Percentiles rank a stretch among this genome's conserved stretches.
phyloP scores from a whole-genome alignment of 495 filamentous ascomycete genomes.

The Aspergillus haitiensis region DNA sequence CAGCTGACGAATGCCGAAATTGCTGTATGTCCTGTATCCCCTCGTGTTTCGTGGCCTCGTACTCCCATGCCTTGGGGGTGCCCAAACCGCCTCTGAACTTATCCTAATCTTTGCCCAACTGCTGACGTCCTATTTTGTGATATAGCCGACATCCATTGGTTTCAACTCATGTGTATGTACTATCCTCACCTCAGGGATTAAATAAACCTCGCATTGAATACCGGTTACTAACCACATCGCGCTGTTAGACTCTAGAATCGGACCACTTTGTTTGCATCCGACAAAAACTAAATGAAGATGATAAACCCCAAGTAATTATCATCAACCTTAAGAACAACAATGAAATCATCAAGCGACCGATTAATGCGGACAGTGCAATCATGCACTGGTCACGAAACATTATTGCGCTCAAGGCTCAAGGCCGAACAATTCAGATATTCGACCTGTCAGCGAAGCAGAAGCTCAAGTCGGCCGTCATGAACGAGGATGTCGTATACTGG shows the following conservation, averaged over 20 bases:
- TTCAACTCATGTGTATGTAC: slow-evolving; percentile 93
- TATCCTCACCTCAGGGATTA: not conserved
- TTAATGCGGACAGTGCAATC: slow-evolving; percentile 99
- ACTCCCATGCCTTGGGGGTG: slow-evolving; percentile 27
- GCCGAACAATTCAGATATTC: slow-evolving; percentile 94
- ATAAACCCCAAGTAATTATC: slow-evolving; percentile 91
- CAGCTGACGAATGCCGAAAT: slow-evolving; percentile 80
- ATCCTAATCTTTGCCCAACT: slow-evolving; percentile 18
- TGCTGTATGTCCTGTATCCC: slow-evolving; percentile 58
- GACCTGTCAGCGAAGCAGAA: slow-evolving; percentile 87
- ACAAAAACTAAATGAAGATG: slow-evolving; percentile 78
- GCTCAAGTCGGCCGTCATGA: slow-evolving; percentile 92
- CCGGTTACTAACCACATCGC: slow-evolving; percentile 12
- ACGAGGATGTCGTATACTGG: slow-evolving; percentile 97
- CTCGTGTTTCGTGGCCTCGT: slow-evolving; percentile 19
- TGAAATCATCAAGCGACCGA: slow-evolving; percentile 87
- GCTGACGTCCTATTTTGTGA: slow-evolving; percentile 38
- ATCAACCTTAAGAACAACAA: slow-evolving; percentile 93
- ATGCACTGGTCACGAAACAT: slow-evolving; percentile 98
- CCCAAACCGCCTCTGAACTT: not conserved
- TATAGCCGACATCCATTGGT: slow-evolving; percentile 77
- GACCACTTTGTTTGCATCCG: slow-evolving; percentile 94
- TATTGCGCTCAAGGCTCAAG: slow-evolving; percentile 92
- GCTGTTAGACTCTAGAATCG: slow-evolving; percentile 85
- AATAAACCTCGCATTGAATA: slow-evolving; percentile 12